Conservation (phyloP, 192 early-diverging fungal species). For the Anaeromyces robustus region DNA sequence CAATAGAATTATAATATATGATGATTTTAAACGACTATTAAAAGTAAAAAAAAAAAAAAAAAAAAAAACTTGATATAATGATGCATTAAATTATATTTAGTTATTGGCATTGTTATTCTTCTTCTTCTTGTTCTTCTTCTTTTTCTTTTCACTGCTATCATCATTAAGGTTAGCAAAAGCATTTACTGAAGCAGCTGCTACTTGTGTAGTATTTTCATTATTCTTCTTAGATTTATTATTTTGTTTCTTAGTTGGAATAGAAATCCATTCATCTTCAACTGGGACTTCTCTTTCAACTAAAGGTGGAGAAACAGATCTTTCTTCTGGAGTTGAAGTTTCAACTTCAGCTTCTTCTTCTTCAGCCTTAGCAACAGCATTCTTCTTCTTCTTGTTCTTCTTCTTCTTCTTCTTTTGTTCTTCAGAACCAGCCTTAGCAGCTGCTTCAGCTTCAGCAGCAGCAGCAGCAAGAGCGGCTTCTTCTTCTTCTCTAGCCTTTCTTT, state of each 20-base stretch:
- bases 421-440: not conserved
- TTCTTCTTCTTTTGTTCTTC: not conserved
- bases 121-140: not conserved
- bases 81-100: not conserved
- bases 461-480: not conserved
- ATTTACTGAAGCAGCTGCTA: not conserved
- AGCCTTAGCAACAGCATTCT: not conserved
- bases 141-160: not conserved
- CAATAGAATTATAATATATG: no score
- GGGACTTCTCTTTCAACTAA: not conserved
- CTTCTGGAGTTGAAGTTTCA: not conserved
- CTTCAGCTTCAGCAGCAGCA: not conserved
- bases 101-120: not conserved
- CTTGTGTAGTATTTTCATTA: not conserved
- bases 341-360: not conserved
- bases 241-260: not conserved
- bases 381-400: not conserved
- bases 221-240: not conserved
- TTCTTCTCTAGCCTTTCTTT: not conserved
- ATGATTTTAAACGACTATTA: no score
- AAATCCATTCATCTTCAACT: not conserved
- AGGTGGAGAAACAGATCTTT: not conserved
- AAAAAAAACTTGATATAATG: no score
- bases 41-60: no score
- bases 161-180: not conserved